Evolutionary conservation across 2,329 filamentous ascomycete species (phyloP).

Genomic region (Alternaria rosae): DNA sequence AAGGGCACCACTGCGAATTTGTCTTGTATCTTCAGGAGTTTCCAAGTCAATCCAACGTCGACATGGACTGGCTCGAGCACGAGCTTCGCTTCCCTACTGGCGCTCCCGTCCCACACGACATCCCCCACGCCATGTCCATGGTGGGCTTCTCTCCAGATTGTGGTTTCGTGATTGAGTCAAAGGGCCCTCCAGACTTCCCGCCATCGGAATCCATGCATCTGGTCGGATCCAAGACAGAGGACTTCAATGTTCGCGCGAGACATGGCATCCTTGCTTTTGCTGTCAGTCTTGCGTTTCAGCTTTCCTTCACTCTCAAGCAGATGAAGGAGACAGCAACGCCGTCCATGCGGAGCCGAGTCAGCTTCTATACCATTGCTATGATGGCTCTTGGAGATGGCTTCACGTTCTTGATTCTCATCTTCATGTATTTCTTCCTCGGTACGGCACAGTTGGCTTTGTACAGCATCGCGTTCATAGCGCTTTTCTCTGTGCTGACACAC

Average conservation of each 20-base stretch:
- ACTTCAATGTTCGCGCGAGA: constrained; percentile 60
- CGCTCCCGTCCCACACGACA: constrained; percentile 59
- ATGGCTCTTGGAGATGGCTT: constrained; percentile 69
- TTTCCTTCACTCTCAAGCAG: constrained; percentile 65
- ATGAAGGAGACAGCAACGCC: constrained; percentile 71
- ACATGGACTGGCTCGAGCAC: constrained; percentile 62
- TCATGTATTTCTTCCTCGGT: constrained; percentile 60
- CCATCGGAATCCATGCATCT: constrained; percentile 62
- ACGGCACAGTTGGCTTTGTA: constrained; percentile 64
- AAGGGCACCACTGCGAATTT: constrained; percentile 87
- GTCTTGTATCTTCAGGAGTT: constrained; percentile 81
- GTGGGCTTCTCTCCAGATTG: constrained; percentile 71
- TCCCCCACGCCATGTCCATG: constrained; percentile 65
- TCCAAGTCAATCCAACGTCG: constrained; percentile 28
- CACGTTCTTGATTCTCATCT: constrained; percentile 62
- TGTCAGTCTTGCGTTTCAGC: constrained; percentile 59
- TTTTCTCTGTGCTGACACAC: constrained; percentile 67
- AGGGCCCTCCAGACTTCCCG: constrained; percentile 63
- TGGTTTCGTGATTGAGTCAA: constrained; percentile 69
- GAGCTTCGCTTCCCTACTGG: constrained; percentile 68
- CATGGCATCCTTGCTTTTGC: constrained; percentile 63
- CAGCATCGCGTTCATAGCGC: constrained; percentile 64
- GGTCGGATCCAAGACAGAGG: constrained; percentile 64
- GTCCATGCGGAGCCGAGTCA: constrained; percentile 69
- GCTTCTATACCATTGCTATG: constrained; percentile 69